Evolutionary conservation across 176 grass and related monocot genomes (phyloP).

Genomic region (Hyparrhenia diplandra): DNA sequence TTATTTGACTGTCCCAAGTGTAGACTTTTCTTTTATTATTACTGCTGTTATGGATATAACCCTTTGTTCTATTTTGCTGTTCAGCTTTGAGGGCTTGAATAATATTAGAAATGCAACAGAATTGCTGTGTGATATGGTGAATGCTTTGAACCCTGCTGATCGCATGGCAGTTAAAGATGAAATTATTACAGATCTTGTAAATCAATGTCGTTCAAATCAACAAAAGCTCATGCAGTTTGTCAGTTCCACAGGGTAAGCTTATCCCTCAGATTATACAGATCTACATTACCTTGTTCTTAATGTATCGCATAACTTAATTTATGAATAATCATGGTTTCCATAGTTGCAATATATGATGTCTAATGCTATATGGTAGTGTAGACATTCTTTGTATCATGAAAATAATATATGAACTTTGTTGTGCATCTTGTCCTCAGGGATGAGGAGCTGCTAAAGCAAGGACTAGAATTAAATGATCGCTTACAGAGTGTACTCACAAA

Average conservation of each 20-base stretch:
- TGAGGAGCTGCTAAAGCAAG: constrained; percentile 74
- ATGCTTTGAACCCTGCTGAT: constrained; percentile 74
- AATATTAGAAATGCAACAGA: constrained; percentile 70
- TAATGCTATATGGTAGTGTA: background rate
- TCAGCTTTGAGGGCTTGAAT: constrained; percentile 75
- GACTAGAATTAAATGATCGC: constrained; percentile 70
- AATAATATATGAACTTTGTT: background rate
- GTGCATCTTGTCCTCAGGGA: constrained; percentile 42
- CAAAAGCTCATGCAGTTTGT: constrained; percentile 68
- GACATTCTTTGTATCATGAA: background rate
- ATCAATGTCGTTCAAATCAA: constrained; percentile 70
- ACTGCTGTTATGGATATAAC: background rate
- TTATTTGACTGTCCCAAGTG: background rate
- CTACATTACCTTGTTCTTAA: background rate
- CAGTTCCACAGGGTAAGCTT: constrained; percentile 63
- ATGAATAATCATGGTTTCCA: background rate
- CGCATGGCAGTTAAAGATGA: constrained; percentile 76
- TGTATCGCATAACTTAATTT: background rate
- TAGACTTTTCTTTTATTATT: background rate
- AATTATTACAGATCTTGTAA: constrained; percentile 79
- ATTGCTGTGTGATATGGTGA: constrained; percentile 83
- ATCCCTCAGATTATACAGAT: constrained; percentile 3
- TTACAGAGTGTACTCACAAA: constrained; percentile 74
- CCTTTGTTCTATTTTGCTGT: background rate
- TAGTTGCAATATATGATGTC: background rate